phyloP scores from a whole-genome alignment of 176 grass and related monocot species.

The Elaeis guineensis region DNA sequence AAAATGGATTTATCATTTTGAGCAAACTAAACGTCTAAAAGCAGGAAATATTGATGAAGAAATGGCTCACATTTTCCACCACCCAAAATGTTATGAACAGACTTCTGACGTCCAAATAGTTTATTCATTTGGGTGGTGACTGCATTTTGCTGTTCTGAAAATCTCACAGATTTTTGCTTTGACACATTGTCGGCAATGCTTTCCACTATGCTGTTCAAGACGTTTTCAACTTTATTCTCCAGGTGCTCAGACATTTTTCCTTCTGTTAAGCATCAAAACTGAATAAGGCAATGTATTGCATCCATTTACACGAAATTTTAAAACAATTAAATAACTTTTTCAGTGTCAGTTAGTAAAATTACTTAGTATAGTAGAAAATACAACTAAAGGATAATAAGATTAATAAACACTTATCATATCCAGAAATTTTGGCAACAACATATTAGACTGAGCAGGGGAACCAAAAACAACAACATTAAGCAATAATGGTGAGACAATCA shows the following conservation, averaged over 20 bases:
- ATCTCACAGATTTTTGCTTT: constrained; percentile 42
- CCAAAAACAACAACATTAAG: too few relatives aligned
- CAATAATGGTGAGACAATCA: too few relatives aligned
- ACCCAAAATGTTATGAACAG: constrained; percentile 61
- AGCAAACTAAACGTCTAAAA: neutral
- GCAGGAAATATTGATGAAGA: neutral
- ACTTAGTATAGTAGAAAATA: too few relatives aligned
- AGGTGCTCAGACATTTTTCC: constrained; percentile 44
- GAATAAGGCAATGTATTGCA: too few relatives aligned
- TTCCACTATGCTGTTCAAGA: constrained; percentile 56
- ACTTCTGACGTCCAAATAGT: constrained; percentile 38
- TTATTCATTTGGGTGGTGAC: constrained; percentile 36
- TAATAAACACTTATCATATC: too few relatives aligned
- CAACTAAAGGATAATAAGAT: too few relatives aligned
- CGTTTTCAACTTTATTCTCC: constrained; percentile 30
- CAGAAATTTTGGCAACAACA: too few relatives aligned
- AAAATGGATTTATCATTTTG: constrained; percentile 2
- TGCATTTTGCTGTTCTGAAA: constrained; percentile 27
- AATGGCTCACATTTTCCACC: constrained; percentile 52
- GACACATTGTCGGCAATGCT: constrained; percentile 47
- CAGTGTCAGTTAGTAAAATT: too few relatives aligned
- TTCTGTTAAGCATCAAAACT: too few relatives aligned
- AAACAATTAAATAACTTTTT: too few relatives aligned
- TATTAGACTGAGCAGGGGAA: too few relatives aligned
- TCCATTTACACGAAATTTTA: too few relatives aligned